phyloP scores from a whole-genome alignment of 768 basidiomycete genomes.

The Kwoniella bestiolae region DNA sequence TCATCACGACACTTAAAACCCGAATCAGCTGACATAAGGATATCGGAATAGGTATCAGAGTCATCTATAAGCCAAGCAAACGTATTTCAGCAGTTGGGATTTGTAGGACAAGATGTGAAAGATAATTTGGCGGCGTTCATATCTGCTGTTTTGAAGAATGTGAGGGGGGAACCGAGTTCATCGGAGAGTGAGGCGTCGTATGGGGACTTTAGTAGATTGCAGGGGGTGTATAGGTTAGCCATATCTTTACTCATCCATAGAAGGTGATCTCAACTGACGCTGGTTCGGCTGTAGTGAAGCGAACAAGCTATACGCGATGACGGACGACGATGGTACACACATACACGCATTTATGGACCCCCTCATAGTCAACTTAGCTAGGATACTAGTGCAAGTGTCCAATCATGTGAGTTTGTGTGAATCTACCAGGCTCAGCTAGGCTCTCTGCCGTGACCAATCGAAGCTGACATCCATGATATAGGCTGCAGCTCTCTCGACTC shows the following conservation, averaged over 20 bases:
- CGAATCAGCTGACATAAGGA: neutral
- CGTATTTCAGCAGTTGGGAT: conserved; percentile 4
- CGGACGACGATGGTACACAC: conserved; percentile 31
- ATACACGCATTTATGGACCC: conserved; percentile 41
- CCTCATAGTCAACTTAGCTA: conserved; percentile 32
- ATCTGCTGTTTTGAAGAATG: conserved; percentile 23
- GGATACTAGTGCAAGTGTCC: conserved; percentile 19
- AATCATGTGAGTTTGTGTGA: conserved; percentile 23
- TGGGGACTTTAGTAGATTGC: conserved; percentile 23
- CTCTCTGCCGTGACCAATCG: no score
- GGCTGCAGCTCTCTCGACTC: conserved; percentile 38
- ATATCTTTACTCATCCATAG: no score
- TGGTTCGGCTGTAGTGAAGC: conserved; percentile 35
- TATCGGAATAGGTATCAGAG: conserved; percentile 7
- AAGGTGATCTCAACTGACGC: no score
- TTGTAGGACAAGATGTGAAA: conserved; percentile 14
- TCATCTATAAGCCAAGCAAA: neutral
- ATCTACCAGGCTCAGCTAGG: no score
- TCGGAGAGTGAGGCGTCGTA: conserved; percentile 14
- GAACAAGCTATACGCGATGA: conserved; percentile 42
- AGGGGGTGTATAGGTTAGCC: conserved; percentile 35
- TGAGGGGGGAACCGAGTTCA: neutral
- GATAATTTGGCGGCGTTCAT: conserved; percentile 31
- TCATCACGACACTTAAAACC: no score
- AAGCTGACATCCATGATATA: neutral